phyloP scores from a whole-genome alignment of 305 asterid genomes.

The Caryopteris hybrid region DNA sequence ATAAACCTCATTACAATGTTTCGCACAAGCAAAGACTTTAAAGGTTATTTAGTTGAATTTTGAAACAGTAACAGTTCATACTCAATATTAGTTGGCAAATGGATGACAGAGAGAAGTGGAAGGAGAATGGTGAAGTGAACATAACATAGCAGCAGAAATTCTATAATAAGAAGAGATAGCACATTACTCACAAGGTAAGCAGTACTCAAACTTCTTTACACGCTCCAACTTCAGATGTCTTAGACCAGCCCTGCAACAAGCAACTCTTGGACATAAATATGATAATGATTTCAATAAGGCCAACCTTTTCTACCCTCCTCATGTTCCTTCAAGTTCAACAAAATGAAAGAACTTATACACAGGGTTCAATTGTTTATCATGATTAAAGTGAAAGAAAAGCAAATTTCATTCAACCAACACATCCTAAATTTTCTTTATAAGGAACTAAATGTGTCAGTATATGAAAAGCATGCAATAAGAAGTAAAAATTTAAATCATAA shows the following conservation, averaged over 20 bases:
- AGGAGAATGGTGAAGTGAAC: background rate
- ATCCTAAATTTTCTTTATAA: no score
- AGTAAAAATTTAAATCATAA: background rate
- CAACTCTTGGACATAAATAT: background rate
- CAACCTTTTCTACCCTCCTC: background rate
- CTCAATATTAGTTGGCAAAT: background rate
- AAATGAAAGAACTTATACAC: background rate
- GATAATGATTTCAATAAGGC: background rate
- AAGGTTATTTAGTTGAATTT: background rate
- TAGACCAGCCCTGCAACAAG: constrained; percentile 75
- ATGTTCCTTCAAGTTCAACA: background rate
- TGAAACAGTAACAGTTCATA: background rate
- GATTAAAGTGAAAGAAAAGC: background rate
- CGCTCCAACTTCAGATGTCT: constrained; percentile 78
- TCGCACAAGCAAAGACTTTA: background rate
- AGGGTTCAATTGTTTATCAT: background rate
- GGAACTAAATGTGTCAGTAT: no score
- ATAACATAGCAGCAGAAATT: background rate
- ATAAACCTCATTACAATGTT: background rate
- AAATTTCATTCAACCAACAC: background rate
- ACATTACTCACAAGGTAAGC: constrained; percentile 79
- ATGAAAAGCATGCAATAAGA: no score
- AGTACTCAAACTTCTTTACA: constrained; percentile 81
- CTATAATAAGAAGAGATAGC: constrained; percentile 2
- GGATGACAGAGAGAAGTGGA: background rate